A percentile compares a stretch with the other conserved stretches of the same genome.
Conservation (phyloP, 1,139 yeast genomes). For the Pneumocystis oryctolagi region DNA sequence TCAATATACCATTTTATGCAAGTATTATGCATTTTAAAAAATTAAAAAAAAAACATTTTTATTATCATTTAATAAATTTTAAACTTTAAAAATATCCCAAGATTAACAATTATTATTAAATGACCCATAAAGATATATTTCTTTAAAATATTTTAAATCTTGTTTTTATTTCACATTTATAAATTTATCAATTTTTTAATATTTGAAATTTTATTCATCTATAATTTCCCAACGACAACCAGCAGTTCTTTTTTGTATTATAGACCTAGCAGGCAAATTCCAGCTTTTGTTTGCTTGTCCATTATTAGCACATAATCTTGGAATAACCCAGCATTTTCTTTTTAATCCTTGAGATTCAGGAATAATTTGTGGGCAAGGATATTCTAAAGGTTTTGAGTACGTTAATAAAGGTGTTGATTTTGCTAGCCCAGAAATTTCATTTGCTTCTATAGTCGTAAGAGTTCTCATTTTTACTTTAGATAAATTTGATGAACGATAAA, state of each 20-base stretch:
- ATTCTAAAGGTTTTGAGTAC: conserved; percentile 7
- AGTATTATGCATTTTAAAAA: no score
- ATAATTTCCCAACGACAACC: not conserved
- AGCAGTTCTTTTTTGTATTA: conserved; percentile 2
- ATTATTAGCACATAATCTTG: conserved; percentile 4
- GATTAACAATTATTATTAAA: no score
- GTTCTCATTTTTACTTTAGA: conserved; percentile 4
- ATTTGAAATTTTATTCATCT: not conserved
- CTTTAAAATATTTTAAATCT: not conserved
- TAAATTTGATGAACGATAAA: not conserved
- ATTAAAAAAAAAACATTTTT: no score
- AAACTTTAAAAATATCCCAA: no score
- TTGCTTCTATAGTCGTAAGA: conserved; percentile 5
- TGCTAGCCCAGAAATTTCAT: conserved; percentile 5
- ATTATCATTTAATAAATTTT: no score
- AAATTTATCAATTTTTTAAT: not conserved
- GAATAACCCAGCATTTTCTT: conserved; percentile 8
- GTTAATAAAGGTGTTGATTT: conserved; percentile 9
- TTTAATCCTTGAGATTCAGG: conserved; percentile 2
- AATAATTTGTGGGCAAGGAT: conserved; percentile 2
- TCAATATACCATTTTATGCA: no score
- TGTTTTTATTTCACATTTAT: not conserved
- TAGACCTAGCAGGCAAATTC: conserved; percentile 8
- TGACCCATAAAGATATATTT: no score
- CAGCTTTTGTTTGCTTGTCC: conserved; percentile 11